Evolutionary conservation across 2,329 filamentous ascomycete genomes (phyloP).

Genomic region (Aspergillus sp.): DNA sequence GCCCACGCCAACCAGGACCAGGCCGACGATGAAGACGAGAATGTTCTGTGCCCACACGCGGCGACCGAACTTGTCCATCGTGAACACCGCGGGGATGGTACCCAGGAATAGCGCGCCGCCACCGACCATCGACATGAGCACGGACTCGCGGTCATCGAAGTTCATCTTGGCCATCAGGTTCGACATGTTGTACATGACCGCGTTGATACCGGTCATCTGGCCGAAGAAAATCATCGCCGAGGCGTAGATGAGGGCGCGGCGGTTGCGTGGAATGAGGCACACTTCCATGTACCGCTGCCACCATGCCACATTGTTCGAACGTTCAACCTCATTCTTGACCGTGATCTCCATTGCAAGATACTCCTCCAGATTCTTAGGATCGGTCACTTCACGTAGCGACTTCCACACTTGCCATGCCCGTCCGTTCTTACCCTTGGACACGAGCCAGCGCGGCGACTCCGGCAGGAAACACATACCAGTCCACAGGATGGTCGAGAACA

Average conservation of each 20-base stretch:
- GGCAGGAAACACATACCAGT: constrained; percentile 65
- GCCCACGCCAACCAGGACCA: constrained; percentile 58
- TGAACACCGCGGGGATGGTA: constrained; percentile 61
- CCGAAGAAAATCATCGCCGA: constrained; percentile 65
- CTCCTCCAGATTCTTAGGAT: constrained; percentile 56
- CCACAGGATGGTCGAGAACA: constrained; percentile 60
- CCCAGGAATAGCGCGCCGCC: constrained; percentile 61
- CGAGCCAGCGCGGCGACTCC: constrained; percentile 61
- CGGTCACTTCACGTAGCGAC: constrained; percentile 57
- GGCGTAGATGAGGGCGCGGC: constrained; percentile 59
- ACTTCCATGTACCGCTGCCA: constrained; percentile 61
- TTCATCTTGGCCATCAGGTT: constrained; percentile 62
- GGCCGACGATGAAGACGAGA: constrained; percentile 64
- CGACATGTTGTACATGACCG: constrained; percentile 67
- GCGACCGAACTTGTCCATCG: constrained; percentile 66
- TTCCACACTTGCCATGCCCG: constrained; percentile 65
- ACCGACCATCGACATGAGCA: constrained; percentile 70
- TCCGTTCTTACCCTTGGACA: constrained; percentile 58
- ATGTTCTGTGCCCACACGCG: constrained; percentile 69
- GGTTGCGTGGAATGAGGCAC: constrained; percentile 62
- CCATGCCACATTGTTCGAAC: constrained; percentile 44
- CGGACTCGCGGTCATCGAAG: constrained; percentile 55
- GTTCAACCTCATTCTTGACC: constrained; percentile 52
- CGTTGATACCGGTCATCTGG: constrained; percentile 64
- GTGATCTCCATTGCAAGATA: constrained; percentile 66